Evolutionary conservation across 116 monocot species (phyloP).

Genomic region (Zostera marina): DNA sequence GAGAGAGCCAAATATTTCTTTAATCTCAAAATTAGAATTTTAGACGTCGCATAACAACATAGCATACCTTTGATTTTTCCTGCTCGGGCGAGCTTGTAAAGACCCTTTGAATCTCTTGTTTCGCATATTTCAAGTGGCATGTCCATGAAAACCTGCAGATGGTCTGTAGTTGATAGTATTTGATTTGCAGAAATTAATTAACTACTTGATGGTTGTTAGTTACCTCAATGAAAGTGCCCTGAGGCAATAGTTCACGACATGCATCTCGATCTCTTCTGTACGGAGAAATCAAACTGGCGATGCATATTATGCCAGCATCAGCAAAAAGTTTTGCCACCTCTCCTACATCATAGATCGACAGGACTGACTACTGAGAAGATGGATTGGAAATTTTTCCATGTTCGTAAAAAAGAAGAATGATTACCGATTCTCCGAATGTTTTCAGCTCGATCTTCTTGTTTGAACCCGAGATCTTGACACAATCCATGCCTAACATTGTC

Average conservation of each 20-base stretch:
- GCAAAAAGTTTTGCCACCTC: slow-evolving; percentile 89
- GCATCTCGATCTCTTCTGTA: slow-evolving; percentile 71
- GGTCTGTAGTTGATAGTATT: neutral
- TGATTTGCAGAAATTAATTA: slow-evolving; percentile 1
- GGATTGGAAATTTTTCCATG: neutral
- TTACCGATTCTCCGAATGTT: slow-evolving; percentile 82
- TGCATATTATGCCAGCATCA: slow-evolving; percentile 78
- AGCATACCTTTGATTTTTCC: neutral
- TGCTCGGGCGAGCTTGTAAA: slow-evolving; percentile 8
- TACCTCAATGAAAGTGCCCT: slow-evolving; percentile 69
- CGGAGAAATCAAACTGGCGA: slow-evolving; percentile 89
- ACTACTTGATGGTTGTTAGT: too few relatives aligned
- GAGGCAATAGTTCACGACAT: slow-evolving; percentile 56
- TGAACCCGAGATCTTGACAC: slow-evolving; percentile 69
- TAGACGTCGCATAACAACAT: too few relatives aligned
- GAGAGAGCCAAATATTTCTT: neutral
- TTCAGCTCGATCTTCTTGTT: slow-evolving; percentile 79
- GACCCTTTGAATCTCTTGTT: slow-evolving; percentile 78
- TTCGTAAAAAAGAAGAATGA: neutral
- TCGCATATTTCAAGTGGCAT: slow-evolving; percentile 85
- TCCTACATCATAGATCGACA: slow-evolving; percentile 16
- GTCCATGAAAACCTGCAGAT: slow-evolving; percentile 65
- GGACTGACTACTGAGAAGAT: too few relatives aligned
- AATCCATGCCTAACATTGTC: slow-evolving; percentile 91
- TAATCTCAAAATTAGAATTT: too few relatives aligned